phyloP scores from a whole-genome alignment of 345 rosid species.

The Boechera retrofracta region DNA sequence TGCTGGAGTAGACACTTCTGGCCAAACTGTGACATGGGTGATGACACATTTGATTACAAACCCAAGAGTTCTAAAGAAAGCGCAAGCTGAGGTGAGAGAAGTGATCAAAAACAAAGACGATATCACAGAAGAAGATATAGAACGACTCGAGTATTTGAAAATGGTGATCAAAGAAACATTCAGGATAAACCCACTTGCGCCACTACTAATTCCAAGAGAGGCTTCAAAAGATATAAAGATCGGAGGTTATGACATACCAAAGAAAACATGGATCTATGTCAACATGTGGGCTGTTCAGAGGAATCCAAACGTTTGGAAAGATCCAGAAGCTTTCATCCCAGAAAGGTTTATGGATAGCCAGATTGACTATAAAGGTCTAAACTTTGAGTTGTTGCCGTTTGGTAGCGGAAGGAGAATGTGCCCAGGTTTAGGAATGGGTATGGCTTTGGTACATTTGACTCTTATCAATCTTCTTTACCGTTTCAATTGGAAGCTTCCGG shows the following conservation, averaged over 20 bases:
- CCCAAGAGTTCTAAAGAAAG: constrained; percentile 42
- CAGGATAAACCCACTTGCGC: constrained; percentile 26
- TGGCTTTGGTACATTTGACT: constrained; percentile 49
- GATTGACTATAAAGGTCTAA: constrained; percentile 57
- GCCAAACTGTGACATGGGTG: constrained; percentile 36
- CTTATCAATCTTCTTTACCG: constrained; percentile 55
- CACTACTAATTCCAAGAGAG: constrained; percentile 42
- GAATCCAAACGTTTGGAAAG: constrained; percentile 41
- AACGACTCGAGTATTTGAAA: constrained; percentile 32
- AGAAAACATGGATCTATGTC: constrained; percentile 42
- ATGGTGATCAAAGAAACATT: constrained; percentile 43
- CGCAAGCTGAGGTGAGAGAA: constrained; percentile 38
- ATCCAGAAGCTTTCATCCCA: constrained; percentile 34
- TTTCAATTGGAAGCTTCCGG: constrained; percentile 61
- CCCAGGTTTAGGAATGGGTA: constrained; percentile 57
- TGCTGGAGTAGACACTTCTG: constrained; percentile 41
- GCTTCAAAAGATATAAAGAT: constrained; percentile 30
- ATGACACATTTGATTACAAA: constrained; percentile 37
- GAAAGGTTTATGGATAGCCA: constrained; percentile 39
- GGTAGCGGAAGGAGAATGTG: constrained; percentile 71
- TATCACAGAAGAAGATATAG: constrained; percentile 37
- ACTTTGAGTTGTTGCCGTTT: constrained; percentile 62
- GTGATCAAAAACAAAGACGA: constrained; percentile 34
- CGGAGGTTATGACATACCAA: constrained; percentile 29
- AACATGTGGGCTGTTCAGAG: constrained; percentile 35